These are phyloP conservation scores for Aurantiochytrium sp. DNA, from an alignment of 108 stramenopile genomes.

Conservation along the genomic window DNA sequence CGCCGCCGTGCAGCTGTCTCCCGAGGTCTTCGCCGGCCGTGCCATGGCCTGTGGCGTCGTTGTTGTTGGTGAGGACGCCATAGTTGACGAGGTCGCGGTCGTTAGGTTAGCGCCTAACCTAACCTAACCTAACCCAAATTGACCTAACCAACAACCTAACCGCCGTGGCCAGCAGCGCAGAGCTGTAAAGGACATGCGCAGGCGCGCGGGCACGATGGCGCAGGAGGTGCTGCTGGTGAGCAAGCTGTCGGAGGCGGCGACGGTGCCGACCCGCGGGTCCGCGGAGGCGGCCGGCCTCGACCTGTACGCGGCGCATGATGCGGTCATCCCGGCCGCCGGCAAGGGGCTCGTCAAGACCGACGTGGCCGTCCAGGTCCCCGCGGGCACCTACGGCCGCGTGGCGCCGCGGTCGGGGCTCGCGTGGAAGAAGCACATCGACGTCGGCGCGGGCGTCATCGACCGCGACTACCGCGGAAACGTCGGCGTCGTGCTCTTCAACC, in stretches of 20 bases:
- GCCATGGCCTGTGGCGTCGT: no score
- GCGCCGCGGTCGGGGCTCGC: conserved; percentile 69
- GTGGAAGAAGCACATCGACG: conserved; percentile 88
- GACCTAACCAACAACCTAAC: no score
- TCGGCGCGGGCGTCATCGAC: conserved; percentile 94
- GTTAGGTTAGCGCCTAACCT: no score
- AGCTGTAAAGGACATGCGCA: no score
- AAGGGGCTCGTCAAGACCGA: conserved; percentile 87
- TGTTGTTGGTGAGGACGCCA: no score
- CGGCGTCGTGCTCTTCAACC: conserved; percentile 96
- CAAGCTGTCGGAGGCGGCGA: conserved; percentile 33
- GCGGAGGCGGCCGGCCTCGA: conserved; percentile 76
- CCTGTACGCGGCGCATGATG: conserved; percentile 58
- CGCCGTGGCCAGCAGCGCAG: no score
- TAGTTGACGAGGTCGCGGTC: no score
- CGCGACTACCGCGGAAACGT: conserved; percentile 95
- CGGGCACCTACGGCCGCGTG: conserved; percentile 87
- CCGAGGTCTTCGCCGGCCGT: no score
- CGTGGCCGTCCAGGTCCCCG: conserved; percentile 81
- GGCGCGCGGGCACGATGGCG: not conserved
- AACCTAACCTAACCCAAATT: no score
- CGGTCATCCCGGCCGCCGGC: conserved; percentile 63
- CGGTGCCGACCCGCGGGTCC: conserved; percentile 55
- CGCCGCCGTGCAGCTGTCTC: no score
- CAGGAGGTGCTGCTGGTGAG: conserved; percentile 8